phyloP scores from a whole-genome alignment of 345 rosid species.

The Eucalyptus victrix region DNA sequence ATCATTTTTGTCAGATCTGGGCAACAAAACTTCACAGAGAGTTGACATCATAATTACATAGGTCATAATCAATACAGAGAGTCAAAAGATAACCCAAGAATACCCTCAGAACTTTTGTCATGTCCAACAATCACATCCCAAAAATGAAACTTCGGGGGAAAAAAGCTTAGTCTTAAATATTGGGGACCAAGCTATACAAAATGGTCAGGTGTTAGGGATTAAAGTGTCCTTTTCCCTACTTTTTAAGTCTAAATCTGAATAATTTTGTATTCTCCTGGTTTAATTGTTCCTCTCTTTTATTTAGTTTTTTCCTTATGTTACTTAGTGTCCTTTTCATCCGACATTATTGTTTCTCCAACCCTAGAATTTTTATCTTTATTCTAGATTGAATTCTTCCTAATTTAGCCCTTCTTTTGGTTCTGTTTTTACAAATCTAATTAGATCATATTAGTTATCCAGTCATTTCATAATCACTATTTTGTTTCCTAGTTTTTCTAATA shows the following conservation, averaged over 20 bases:
- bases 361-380: background rate
- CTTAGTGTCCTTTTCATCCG: background rate
- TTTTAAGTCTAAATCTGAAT: background rate
- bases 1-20: background rate
- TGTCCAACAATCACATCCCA: background rate
- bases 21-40: background rate
- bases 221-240: background rate
- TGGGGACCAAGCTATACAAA: background rate
- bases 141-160: background rate
- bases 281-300: background rate
- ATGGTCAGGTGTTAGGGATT: background rate
- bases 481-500: background rate
- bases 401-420: background rate
- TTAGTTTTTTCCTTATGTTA: background rate
- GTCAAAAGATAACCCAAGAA: background rate
- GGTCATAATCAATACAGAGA: background rate
- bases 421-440: background rate
- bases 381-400: background rate
- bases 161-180: background rate
- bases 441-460: background rate
- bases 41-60: background rate
- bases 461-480: background rate
- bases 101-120: background rate
- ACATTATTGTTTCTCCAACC: background rate
- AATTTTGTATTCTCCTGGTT: background rate